phyloP scores from a whole-genome alignment of 805 yeast species.

The Candida sonorensis region DNA sequence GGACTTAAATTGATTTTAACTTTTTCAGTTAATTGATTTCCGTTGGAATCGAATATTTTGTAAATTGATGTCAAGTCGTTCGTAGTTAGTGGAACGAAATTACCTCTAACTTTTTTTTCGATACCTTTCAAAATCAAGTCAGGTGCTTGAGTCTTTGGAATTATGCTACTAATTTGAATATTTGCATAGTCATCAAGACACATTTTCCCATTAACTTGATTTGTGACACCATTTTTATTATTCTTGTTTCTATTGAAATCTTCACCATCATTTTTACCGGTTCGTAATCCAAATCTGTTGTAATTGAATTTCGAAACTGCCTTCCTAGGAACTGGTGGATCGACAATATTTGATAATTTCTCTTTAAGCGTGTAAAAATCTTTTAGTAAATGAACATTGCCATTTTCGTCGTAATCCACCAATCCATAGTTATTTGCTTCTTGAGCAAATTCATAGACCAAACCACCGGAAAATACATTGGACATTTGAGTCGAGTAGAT shows the following conservation, averaged over 20 bases:
- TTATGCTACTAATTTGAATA: slow-evolving; percentile 33
- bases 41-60: slow-evolving; percentile 38
- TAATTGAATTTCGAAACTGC: no score
- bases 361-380: slow-evolving; percentile 38
- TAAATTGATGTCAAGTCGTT: slow-evolving; percentile 36
- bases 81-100: slow-evolving; percentile 37
- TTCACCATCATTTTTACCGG: no score
- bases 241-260: no score
- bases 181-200: slow-evolving; percentile 38
- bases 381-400: slow-evolving; percentile 34
- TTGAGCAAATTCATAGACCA: slow-evolving; percentile 75
- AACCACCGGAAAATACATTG: slow-evolving; percentile 74
- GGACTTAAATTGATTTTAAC: slow-evolving; percentile 22
- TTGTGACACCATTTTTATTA: background rate
- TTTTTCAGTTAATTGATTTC: slow-evolving; percentile 22
- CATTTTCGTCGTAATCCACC: slow-evolving; percentile 40
- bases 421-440: slow-evolving; percentile 77
- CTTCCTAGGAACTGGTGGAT: slow-evolving; percentile 20
- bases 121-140: slow-evolving; percentile 46
- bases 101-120: slow-evolving; percentile 35
- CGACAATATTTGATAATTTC: slow-evolving; percentile 33
- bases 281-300: no score
- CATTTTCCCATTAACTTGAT: slow-evolving; percentile 5
- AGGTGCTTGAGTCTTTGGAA: slow-evolving; percentile 39
- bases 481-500: slow-evolving; percentile 70